Base-by-base conservation (phyloP, 495 filamentous ascomycete species). In the Penicillium steckii region DNA sequence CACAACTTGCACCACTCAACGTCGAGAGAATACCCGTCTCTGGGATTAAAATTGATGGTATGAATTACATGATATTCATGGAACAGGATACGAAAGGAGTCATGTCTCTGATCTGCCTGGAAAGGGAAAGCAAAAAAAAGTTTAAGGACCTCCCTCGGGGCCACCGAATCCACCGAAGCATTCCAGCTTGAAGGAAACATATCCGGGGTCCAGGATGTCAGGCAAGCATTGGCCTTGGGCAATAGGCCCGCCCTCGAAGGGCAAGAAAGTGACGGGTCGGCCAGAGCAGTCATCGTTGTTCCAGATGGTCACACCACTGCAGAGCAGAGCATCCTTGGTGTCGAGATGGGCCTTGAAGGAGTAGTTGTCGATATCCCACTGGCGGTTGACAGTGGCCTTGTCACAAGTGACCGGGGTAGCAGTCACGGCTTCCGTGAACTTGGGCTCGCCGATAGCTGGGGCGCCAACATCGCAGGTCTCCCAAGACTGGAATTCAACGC, bases 341-440 rank as follows among this genome's bases (percentile, higher is more conserved):
- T 59, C 60, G 9, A 61, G 32, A 21, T 19, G 15, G 5, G 55
- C 63, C 35, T 42, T 53, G 54, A 66, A 61, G 17, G 63, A 46
- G 35, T 52, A 66, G 55, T 55, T 47, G 50, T 66, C 49, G 49
- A 66, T 52, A 48, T 45, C 53, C 63, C 63, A 66, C 46, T 66
- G 54, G 19, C 44, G 54, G 60, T 61, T 55, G 37, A 66, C 52
- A 3, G 54, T 29, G 25, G 60, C 51, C 52, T 64, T 61, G 38
- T 61, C 63, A 24, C 63, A 66, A 18, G 63, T 61, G 17, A 47
- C 22, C 1, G 60, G 51, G n/a, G 60, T 66, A 1, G 52, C 49
- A 10, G 43, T 52, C 19, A 59, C 27, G 8, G 43, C 19, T 1
- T 44, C 55, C 43, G 46, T 43, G 45, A 45, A 55, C 52, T 56